Evolutionary conservation across 164 flowering plant genomes (phyloP), one percentile per base, ranked within the genome.

Genomic region (Amborella trichopoda): DNA sequence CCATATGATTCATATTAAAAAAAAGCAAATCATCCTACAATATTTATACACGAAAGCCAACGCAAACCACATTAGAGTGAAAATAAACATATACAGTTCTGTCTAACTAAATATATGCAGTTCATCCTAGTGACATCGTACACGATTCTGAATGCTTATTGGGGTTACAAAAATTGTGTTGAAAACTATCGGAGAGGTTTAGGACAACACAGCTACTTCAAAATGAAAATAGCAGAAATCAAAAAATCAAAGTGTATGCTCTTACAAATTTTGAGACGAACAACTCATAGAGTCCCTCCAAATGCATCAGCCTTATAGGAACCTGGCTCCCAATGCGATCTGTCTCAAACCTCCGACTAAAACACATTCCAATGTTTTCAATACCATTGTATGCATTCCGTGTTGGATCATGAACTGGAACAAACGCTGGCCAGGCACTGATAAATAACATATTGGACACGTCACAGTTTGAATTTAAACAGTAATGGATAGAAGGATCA

Each of bases 381-480:
- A 93, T 83, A 23, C 99, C 99, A 46, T 84, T 85, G 53, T 70
- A 85, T 9, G 99, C 86, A 63, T 79, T 81, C 36, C 99, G 68
- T 17, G 95, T 77, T 55, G 96, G 95, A 54, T 80, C 99, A 62
- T 88, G 95, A 46, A 93, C 94, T 12, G 96, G 99, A 55, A 93
- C 99, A 77, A 93, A 84, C 59, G 96, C 96, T 51, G 99, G 94
- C 89, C 93, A 93, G 53, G 63, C 56, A 58, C 98, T 91, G 81
- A 55, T 71, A 39, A 1, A 32, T n/a, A 32, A 32, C n/a, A n/a
- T n/a, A n/a, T n/a, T n/a, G n/a, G n/a, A n/a, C n/a, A n/a, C n/a
- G n/a, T n/a, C n/a, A n/a, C n/a, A n/a, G n/a, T n/a, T n/a, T n/a
- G n/a, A n/a, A n/a, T n/a, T n/a, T n/a, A n/a, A n/a, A n/a, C n/a